Evolutionary conservation across 176 grass and related monocot genomes (phyloP).

Genomic region (Musa beccarii): DNA sequence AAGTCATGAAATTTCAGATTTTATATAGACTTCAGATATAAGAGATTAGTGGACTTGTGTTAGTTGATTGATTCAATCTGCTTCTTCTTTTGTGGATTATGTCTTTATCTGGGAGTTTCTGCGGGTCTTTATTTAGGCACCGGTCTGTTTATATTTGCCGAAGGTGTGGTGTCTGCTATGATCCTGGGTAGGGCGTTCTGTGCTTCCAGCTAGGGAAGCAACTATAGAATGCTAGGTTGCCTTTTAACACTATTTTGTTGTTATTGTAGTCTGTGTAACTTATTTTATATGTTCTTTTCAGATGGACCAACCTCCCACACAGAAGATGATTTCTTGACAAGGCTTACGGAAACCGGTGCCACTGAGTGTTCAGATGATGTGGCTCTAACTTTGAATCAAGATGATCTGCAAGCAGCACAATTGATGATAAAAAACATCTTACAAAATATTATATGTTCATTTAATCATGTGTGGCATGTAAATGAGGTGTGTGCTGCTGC

Average conservation of each 20-base stretch:
- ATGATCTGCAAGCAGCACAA: slow-evolving; percentile 19
- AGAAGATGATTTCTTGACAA: slow-evolving; percentile 46
- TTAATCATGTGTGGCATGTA: slow-evolving; percentile 34
- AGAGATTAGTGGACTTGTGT: too few species aligned
- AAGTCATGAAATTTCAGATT: too few species aligned
- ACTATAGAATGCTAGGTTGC: neutral
- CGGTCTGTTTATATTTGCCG: neutral
- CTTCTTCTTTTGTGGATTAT: neutral
- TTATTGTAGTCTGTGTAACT: neutral
- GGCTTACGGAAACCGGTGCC: slow-evolving; percentile 51
- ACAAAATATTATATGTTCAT: slow-evolving; percentile 34
- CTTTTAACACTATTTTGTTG: neutral
- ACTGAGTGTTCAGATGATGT: slow-evolving; percentile 50
- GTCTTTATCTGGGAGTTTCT: neutral
- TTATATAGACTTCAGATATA: too few species aligned
- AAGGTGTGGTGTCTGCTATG: neutral
- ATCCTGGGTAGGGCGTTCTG: neutral
- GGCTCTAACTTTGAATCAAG: slow-evolving; percentile 35
- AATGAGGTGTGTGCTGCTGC: slow-evolving; percentile 32
- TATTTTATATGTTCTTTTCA: slow-evolving; percentile 20
- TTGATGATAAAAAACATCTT: slow-evolving; percentile 33
- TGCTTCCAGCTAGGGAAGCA: neutral
- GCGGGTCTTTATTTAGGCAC: neutral
- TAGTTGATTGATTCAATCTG: too few species aligned
- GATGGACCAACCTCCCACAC: slow-evolving; percentile 39